Evolutionary conservation across 352 stramenopile species (phyloP), one percentile per base, ranked within the genome.

Genomic region (Pythium scleroteichum): DNA sequence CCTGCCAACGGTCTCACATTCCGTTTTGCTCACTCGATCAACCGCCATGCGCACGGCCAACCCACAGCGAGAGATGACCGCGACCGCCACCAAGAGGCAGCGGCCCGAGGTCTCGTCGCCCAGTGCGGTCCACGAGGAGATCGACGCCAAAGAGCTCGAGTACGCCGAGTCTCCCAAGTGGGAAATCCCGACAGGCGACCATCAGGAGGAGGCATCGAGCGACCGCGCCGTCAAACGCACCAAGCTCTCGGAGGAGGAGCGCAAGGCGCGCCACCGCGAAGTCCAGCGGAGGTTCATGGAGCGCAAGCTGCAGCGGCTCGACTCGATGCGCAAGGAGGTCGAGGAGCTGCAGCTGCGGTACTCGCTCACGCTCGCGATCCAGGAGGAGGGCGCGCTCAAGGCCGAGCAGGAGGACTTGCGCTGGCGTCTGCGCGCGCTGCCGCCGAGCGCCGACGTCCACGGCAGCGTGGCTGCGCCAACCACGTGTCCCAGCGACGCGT

Each of bases 201-300:
- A 44, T 35, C n/a, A n/a, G n/a, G 29, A 35, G 29, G 29, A 35
- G 29, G 5, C 29, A 5, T 10, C 29, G 29, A 35, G 5, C 38
- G 38, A 44, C 13, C 38, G 38, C 14, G 13, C 38, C 7, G 38
- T 44, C 4, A 44, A 44, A 20, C 38, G 38, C 38, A 44, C 38
- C 38, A 44, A 44, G 38, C 17, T 20, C 13, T 44, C 38, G 38
- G 59, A 66, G n/a, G 59, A 66, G n/a, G 59, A 59, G 16, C 59
- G 59, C 40, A 60, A 61, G 33, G 52, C 52, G 4, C 59, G 59
- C 59, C 59, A 67, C 39, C 59, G 59, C 17, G 59, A 67, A 27
- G 59, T 67, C 14, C 59, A 67, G 45, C 59, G 59, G 26, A 50
- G 53, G 33, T 67, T 67, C 45, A 67, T 67, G 51, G 40, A 67